phyloP scores from a whole-genome alignment of 495 filamentous ascomycete genomes.

The Venustampulla echinocandica region DNA sequence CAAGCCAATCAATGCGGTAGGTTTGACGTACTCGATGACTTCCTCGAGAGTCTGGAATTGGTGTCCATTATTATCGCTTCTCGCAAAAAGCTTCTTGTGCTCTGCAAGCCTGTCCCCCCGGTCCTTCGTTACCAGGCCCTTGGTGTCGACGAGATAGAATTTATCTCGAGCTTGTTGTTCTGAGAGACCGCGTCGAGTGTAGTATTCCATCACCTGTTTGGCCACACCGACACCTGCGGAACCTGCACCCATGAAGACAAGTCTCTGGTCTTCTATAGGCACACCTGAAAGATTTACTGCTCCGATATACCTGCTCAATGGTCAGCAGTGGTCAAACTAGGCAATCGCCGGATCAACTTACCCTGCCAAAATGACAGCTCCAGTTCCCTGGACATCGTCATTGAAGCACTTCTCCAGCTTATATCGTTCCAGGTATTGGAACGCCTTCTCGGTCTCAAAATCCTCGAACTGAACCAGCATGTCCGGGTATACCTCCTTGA shows the following conservation, averaged over 20 bases:
- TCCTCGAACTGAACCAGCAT: slow-evolving; percentile 98
- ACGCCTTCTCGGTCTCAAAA: slow-evolving; percentile 88
- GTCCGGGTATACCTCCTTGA: slow-evolving; percentile 77
- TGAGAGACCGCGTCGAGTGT: slow-evolving; percentile 85
- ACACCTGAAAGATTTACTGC: slow-evolving; percentile 83
- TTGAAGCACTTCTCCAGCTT: slow-evolving; percentile 88
- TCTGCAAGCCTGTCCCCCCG: slow-evolving; percentile 90
- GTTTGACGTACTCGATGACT: slow-evolving; percentile 87
- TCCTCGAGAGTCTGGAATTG: slow-evolving; percentile 87
- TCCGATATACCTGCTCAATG: slow-evolving; percentile 60
- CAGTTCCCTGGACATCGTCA: slow-evolving; percentile 97
- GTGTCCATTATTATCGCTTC: slow-evolving; percentile 80
- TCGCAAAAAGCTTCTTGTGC: slow-evolving; percentile 97
- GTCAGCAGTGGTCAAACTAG: slow-evolving; percentile 10
- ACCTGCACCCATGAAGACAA: slow-evolving; percentile 94
- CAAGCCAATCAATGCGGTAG: slow-evolving; percentile 88
- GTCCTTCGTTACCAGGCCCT: slow-evolving; percentile 88
- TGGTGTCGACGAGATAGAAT: slow-evolving; percentile 97
- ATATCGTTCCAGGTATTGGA: slow-evolving; percentile 87
- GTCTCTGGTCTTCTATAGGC: slow-evolving; percentile 80
- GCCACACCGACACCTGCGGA: slow-evolving; percentile 94
- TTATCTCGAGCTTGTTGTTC: slow-evolving; percentile 81
- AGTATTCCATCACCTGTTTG: slow-evolving; percentile 93
- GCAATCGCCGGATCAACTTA: slow-evolving; percentile 26
- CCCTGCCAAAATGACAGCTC: slow-evolving; percentile 87